These are phyloP conservation scores for Coffea humblotiana DNA, from an alignment of 305 asterid genomes.

Conservation along the genomic window DNA sequence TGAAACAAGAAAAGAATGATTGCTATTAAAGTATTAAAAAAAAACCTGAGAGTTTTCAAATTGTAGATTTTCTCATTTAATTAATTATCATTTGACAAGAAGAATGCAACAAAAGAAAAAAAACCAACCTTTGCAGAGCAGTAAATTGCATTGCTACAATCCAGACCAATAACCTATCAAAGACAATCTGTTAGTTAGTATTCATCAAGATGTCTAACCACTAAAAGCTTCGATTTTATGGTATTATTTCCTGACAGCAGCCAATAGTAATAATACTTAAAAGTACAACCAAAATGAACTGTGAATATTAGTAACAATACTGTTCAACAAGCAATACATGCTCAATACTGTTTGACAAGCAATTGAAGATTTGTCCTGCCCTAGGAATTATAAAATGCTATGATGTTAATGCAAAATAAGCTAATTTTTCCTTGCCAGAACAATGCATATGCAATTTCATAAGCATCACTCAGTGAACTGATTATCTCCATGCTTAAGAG, in stretches of 20 bases:
- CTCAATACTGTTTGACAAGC: too few species aligned
- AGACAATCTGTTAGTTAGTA: slow-evolving; percentile 24
- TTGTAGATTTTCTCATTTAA: background rate
- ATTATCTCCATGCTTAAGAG: background rate
- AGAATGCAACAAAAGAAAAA: slow-evolving; percentile 16
- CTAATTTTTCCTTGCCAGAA: background rate
- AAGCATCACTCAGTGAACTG: background rate
- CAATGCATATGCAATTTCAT: background rate
- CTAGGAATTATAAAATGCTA: background rate
- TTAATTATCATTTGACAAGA: background rate
- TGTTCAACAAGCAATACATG: background rate
- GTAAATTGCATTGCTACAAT: slow-evolving; percentile 84
- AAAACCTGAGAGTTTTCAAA: background rate
- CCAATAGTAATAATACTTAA: slow-evolving; percentile 9
- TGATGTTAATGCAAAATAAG: background rate
- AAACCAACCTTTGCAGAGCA: slow-evolving; percentile 93
- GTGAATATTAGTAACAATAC: background rate
- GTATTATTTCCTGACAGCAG: slow-evolving; percentile 21
- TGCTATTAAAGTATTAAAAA: background rate
- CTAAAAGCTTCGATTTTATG: slow-evolving; percentile 21
- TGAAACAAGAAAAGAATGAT: slow-evolving; percentile 26
- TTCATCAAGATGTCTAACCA: slow-evolving; percentile 16
- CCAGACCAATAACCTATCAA: slow-evolving; percentile 86
- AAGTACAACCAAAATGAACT: background rate
- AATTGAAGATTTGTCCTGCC: background rate